These are phyloP conservation scores for Senna tora DNA, from an alignment of 306 rosid genomes.

Conservation along the genomic window DNA sequence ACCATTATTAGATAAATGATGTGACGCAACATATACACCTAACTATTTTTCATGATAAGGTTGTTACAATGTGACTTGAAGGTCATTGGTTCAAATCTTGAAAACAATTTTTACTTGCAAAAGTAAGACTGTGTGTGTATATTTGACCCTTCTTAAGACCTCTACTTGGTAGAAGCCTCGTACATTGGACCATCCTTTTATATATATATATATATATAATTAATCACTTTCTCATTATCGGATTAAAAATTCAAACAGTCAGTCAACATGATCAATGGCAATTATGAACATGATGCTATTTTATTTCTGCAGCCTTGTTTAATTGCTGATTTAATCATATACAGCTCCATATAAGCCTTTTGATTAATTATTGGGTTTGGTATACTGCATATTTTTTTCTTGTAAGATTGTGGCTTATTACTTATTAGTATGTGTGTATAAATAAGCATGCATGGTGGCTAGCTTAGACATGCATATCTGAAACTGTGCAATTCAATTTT, in stretches of 20 bases:
- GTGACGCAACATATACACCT: too few species aligned
- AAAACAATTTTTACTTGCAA: too few species aligned
- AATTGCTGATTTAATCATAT: slow-evolving; percentile 6
- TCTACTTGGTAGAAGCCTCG: too few species aligned
- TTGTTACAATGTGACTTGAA: too few species aligned
- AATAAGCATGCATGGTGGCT: slow-evolving; percentile 48
- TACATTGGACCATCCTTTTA: too few species aligned
- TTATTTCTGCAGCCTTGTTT: slow-evolving; percentile 23
- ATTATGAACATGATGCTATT: slow-evolving; percentile 26
- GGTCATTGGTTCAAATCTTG: too few species aligned
- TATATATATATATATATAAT: too few species aligned
- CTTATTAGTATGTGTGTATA: slow-evolving; percentile 36
- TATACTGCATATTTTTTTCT: background rate
- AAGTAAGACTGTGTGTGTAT: too few species aligned
- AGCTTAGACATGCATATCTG: slow-evolving; percentile 30
- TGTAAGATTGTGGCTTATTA: slow-evolving; percentile 35
- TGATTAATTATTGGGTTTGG: slow-evolving; percentile 22
- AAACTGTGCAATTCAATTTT: slow-evolving; percentile 23
- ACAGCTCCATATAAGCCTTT: background rate
- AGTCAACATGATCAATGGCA: slow-evolving; percentile 32
- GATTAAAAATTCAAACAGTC: slow-evolving; percentile 18
- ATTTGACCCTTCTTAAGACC: too few species aligned
- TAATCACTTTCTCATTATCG: slow-evolving; percentile 14
- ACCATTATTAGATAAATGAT: slow-evolving; percentile 27
- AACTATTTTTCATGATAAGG: too few species aligned